Evolutionary conservation across 176 grass and related monocot species (phyloP), one percentile per base, ranked within the genome.

Genomic region (Aegilops speltoides): DNA sequence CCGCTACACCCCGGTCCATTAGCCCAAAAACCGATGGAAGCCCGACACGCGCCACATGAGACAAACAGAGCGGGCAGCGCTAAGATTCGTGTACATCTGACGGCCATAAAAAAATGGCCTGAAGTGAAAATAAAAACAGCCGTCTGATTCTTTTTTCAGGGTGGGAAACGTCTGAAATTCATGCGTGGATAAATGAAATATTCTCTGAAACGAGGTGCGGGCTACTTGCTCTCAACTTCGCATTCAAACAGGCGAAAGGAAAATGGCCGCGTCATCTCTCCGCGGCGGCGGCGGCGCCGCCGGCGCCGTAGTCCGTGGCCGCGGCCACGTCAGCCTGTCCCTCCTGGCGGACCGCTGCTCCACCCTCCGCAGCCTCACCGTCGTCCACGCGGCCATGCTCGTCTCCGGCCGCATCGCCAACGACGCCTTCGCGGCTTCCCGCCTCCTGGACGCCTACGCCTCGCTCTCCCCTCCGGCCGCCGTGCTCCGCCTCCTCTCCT

Each of bases 331-430:
- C 72, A 75, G 78, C 60, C 81, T 93, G 28, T 87, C 87, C 77
- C 84, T 89, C 81, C 87, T 92, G 31, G 91, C 87, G 20, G 91
- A 89, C 61, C 77, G 76, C 20, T 87, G 87, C 81, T 25, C 84
- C 32, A 84, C 84, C 32, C 71, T 73, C 52, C 40, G 56, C 10
- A 37, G 57, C 23, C 87, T 89, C 33, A 17, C 73, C 28, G 25
- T 79, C 81, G 5, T 93, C 62, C 91, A 93, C 64, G 91, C 82
- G 7, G 85, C 83, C 31, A 87, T 93, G 91, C 17, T 93, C 72
- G 88, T 85, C 56, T 93, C 77, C 43, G 77, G 77, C 65, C 88
- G 85, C 56, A 64, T 88, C 66, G 87, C 82, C 41, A 20, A 68
- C 41, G 88, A 93, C 72, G 34, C 57, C 45, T 93, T 77, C 28